phyloP scores from a whole-genome alignment of 2,329 filamentous ascomycete species.

The Salinomyces thailandicus region DNA sequence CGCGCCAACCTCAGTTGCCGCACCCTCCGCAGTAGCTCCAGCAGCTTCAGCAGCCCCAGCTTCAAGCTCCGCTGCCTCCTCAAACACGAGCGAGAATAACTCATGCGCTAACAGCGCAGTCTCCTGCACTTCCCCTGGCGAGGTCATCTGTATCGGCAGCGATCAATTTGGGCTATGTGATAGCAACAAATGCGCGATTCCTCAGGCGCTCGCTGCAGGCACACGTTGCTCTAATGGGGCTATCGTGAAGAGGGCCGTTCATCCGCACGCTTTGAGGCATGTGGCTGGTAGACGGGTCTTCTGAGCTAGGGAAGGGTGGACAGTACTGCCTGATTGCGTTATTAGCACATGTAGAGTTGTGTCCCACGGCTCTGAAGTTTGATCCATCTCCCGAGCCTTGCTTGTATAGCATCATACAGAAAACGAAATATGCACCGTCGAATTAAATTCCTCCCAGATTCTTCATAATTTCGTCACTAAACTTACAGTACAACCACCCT shows the following conservation, averaged over 20 bases:
- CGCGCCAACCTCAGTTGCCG: neutral
- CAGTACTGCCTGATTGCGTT: too few relatives aligned
- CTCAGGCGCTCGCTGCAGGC: constrained; percentile 32
- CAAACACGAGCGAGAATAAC: neutral
- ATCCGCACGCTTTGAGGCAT: constrained; percentile 5
- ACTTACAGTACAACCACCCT: too few relatives aligned
- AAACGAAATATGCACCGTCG: too few relatives aligned
- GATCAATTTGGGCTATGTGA: constrained; percentile 37
- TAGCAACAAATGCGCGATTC: constrained; percentile 29
- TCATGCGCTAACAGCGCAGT: constrained; percentile 15
- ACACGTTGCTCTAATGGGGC: constrained; percentile 31
- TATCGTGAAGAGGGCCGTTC: constrained; percentile 15
- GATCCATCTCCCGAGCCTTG: too few relatives aligned
- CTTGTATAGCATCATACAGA: too few relatives aligned
- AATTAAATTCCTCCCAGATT: too few relatives aligned
- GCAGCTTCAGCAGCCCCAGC: constrained; percentile 3
- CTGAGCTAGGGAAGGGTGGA: too few relatives aligned
- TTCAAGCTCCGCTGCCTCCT: neutral
- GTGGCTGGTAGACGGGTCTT: neutral
- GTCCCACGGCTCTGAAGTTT: too few relatives aligned
- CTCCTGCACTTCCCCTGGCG: constrained; percentile 32
- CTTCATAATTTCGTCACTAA: too few relatives aligned
- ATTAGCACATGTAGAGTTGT: too few relatives aligned
- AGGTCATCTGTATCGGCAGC: constrained; percentile 34
- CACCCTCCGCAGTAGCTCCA: constrained; percentile 1